Base-by-base conservation (phyloP, 1,284 basidiomycete genomes). In the Cutaneotrichosporon arboriforme region DNA sequence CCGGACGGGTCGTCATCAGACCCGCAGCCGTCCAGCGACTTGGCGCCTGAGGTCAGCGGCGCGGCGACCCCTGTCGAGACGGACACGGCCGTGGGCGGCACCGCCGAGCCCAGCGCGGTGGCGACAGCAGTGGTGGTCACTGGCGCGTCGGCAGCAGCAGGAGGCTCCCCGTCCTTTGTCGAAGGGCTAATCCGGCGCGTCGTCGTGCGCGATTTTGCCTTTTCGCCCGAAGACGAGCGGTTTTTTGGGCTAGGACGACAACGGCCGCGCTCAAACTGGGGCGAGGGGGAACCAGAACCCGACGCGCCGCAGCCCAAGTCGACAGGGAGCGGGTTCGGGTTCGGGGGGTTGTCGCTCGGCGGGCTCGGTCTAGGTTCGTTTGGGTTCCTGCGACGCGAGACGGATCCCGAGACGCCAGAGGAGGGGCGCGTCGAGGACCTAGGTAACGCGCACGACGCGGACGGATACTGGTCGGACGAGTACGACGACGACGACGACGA, bases 171-270 rank as follows among this genome's bases (percentile, higher is more conserved):
- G 4, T 10, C 49, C 17, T 26, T 36, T 10, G 40, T 46, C 12
- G 54, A 44, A 7, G 41, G 46, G 7, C 43, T 55, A 15, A 36
- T 46, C 8, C 57, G 57, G 14, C 57, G 57, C n/a, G 57, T 70
- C 7, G 49, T 66, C 18, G 64, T 74, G 15, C 65, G 68, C 37
- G 72, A 74, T 49, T 74, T 61, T 50, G 72, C 67, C 2, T 74
- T 62, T 45, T 43, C 59, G 3, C 15, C 48, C 3, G 41, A 53
- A 3, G 72, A 74, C 56, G 65, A 65, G 9, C 63, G 70, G 17
- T 61, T 62, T 57, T 49, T 57, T n/a, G 69, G 72, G 4, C 55
- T 56, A 8, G 57, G 55, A 0, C 52, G 49, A 15, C 43, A 51
- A n/a, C 47, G 53, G 21, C 49, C 60, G 26, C 22, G 33, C 17